Evolutionary conservation across 345 rosid genomes (phyloP), one percentile per base, ranked within the genome.

Genomic region (Bruguiera gymnorhiza): DNA sequence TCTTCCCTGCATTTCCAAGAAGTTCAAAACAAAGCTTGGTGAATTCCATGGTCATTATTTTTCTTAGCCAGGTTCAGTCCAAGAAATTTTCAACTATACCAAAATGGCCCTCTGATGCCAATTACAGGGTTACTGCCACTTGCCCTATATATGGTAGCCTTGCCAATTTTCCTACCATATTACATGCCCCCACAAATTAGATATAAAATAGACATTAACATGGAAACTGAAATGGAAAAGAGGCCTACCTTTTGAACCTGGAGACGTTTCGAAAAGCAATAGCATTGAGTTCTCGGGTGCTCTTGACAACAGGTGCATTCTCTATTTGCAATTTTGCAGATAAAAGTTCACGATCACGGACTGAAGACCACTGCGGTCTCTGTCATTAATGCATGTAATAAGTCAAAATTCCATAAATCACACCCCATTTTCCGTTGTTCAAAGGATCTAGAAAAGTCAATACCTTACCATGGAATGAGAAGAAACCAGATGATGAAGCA

Each of bases 201-300:
- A 43, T 53, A 7, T 15, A 53, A 29, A 32, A 19, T 30, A 67
- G 52, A 27, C 61, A 36, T 57, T 24, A 19, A n/a, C 1, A 36
- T 54, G 59, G n/a, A 63, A 20, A 53, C 19, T 58, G 37, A 29
- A 65, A 27, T 63, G 16, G 56, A 11, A 52, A 63, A 58, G 34
- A 62, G 61, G 66, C 31, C 60, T 32, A 85, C 98, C 89, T 86
- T 78, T 60, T 72, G 82, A 93, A 91, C 79, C 21, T 82, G 65
- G 98, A 91, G 71, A 87, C 26, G 76, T 93, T 89, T 73, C 81
- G 83, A 79, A 87, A 91, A 63, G 85, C 68, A 36, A 81, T 83
- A 36, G 88, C 76, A 60, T 79, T 16, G 26, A 89, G 85, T 69
- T 82, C 87, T 0, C 74, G 70, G 15, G 43, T n/a, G 29, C 71